phyloP scores from a whole-genome alignment of 257 asterid species.

The Voacanga thouarsii region DNA sequence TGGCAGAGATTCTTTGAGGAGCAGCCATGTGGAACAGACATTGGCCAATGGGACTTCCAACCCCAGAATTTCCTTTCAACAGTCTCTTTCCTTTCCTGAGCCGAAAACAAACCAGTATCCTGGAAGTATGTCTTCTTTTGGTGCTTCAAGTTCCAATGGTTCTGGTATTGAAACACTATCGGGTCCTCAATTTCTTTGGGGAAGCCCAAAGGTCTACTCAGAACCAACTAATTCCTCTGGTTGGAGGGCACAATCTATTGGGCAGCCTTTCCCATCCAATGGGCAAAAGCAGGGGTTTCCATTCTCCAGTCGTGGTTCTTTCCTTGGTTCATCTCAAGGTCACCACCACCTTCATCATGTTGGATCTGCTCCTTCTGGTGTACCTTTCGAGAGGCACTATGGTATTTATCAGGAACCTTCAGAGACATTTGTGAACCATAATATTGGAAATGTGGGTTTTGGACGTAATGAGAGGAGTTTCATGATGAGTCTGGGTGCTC shows the following conservation, averaged over 20 bases:
- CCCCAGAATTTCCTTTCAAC: conserved; percentile 29
- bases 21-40: conserved; percentile 19
- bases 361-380: conserved; percentile 72
- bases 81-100: conserved; percentile 50
- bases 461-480: conserved; percentile 27
- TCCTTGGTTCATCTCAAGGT: conserved; percentile 33
- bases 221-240: conserved; percentile 33
- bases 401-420: conserved; percentile 45
- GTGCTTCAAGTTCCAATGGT: conserved; percentile 42
- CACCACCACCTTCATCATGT: conserved; percentile 28
- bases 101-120: conserved; percentile 36
- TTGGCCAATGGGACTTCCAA: conserved; percentile 23
- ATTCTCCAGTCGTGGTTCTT: conserved; percentile 31
- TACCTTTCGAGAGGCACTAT: conserved; percentile 36
- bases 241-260: conserved; percentile 22
- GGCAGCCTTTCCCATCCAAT: conserved; percentile 27
- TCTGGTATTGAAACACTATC: conserved; percentile 43
- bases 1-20: conserved; percentile 28
- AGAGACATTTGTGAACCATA: conserved; percentile 23
- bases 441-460: conserved; percentile 27
- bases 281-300: conserved; percentile 32
- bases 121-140: conserved; percentile 39
- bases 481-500: conserved; percentile 33
- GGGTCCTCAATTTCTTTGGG: conserved; percentile 60
- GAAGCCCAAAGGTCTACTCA: conserved; percentile 46